Conservation (phyloP, 2,329 filamentous ascomycete species). For the Aspergillus sergii region DNA sequence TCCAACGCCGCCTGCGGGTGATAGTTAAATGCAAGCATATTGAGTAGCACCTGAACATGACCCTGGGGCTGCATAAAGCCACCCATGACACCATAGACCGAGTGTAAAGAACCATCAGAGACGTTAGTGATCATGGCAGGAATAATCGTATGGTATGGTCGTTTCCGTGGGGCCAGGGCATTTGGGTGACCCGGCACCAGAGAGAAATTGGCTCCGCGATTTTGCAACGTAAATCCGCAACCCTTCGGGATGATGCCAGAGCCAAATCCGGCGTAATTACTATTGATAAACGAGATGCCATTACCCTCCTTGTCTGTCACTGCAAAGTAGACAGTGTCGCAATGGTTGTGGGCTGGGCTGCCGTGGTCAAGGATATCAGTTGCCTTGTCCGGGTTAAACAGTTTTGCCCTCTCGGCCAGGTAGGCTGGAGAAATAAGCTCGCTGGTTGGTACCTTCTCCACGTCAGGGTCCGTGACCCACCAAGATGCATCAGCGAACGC, state of each 20-base stretch:
- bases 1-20: constrained; percentile 88
- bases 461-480: constrained; percentile 85
- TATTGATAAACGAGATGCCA: constrained; percentile 95
- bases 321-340: constrained; percentile 93
- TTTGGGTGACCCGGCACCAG: constrained; percentile 75
- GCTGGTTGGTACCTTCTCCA: constrained; percentile 68
- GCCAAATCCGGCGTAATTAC: constrained; percentile 85
- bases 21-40: constrained; percentile 79
- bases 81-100: constrained; percentile 94
- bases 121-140: constrained; percentile 84
- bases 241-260: constrained; percentile 80
- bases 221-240: constrained; percentile 92
- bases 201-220: constrained; percentile 85
- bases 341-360: constrained; percentile 79
- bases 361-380: constrained; percentile 65
- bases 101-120: constrained; percentile 73
- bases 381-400: constrained; percentile 61
- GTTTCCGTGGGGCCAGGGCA: constrained; percentile 74
- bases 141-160: constrained; percentile 98
- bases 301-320: constrained; percentile 82
- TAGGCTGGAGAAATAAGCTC: constrained; percentile 74
- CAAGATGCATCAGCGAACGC: constrained; percentile 87
- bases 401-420: constrained; percentile 67
- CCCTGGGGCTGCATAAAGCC: constrained; percentile 99
- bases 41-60: constrained; percentile 88